Conservation (phyloP, 768 basidiomycete genomes). For the Pilatotrama ljubarskyi region DNA sequence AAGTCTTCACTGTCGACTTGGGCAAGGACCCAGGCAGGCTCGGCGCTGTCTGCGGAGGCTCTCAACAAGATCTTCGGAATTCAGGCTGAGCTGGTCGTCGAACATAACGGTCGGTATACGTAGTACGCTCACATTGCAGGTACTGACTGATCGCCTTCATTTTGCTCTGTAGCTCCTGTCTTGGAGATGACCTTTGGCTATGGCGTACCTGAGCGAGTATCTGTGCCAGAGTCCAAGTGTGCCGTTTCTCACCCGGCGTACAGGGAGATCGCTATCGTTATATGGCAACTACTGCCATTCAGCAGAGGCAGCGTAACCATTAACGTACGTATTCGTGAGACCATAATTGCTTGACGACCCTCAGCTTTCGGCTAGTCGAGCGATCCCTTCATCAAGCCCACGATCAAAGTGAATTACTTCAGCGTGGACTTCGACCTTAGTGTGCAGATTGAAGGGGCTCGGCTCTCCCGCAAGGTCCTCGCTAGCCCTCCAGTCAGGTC, state of each 20-base stretch:
- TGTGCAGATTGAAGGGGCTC: constrained; percentile 49
- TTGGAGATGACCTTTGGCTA: constrained; percentile 48
- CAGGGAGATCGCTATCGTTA: constrained; percentile 46
- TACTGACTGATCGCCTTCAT: neutral
- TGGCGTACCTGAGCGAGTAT: constrained; percentile 44
- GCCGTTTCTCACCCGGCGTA: neutral
- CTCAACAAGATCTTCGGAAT: constrained; percentile 42
- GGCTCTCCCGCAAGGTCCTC: constrained; percentile 45
- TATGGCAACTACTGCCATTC: constrained; percentile 59
- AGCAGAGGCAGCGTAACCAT: constrained; percentile 51
- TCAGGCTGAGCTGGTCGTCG: constrained; percentile 48
- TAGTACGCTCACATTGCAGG: neutral
- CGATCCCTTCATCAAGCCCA: constrained; percentile 49
- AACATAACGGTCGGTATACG: constrained; percentile 38
- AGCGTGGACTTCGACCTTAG: constrained; percentile 47
- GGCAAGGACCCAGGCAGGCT: constrained; percentile 44
- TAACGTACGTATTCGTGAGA: constrained; percentile 26
- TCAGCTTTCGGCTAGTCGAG: constrained; percentile 34
- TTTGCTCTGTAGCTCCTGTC: constrained; percentile 39
- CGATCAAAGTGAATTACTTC: constrained; percentile 53
- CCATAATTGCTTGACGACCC: neutral
- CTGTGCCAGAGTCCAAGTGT: neutral
- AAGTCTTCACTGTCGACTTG: constrained; percentile 39
- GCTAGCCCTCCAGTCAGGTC: constrained; percentile 44
- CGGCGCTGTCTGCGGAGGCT: constrained; percentile 43